Base-by-base conservation (phyloP, 2,329 filamentous ascomycete species). In the Phoma sp. region DNA sequence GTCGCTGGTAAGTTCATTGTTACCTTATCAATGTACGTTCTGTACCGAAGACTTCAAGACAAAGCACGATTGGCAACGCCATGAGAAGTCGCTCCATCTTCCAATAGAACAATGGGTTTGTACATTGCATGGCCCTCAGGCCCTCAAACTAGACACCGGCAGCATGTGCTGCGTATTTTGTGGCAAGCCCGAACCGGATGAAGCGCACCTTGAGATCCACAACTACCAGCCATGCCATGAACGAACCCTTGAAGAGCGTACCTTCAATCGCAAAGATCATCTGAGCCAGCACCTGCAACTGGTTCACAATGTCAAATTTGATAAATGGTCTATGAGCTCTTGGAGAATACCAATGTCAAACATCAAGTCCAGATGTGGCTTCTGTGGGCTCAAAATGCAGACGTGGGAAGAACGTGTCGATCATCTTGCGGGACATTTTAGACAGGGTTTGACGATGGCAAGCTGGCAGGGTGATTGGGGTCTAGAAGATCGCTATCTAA, bases 251-350 rank as follows among this genome's bases (percentile, higher is more conserved):
- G 60, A 61, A 4, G 65, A 64, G 35, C 66, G 68, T 2, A 70
- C 61, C 2, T 70, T 70, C 27, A 60, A 68, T 22, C 54, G 68
- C 0, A 69, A 69, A 53, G 68, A 69, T n/a, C 68, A 70, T 35
- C 36, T 70, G 0, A 59, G 60, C 3, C 68, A 70, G 37, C 68
- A 70, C 30, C 37, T 69, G 5, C 55, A 59, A n/a, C 45, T 69
- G 4, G 65, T 70, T 4, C 67, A 70, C 27, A 52, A 57, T 7
- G 51, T 59, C 3, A 59, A 57, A 14, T 67, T 62, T 18, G 50
- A 55, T 1, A 59, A 62, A 11, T 86, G 59, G 75, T 61, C 67
- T 35, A 69, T 70, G 66, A 51, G 55, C 18, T 45, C 50, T 10
- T 70, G 67, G 66, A 68, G 58, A 53, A n/a, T 64, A 7, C 59